phyloP scores from a whole-genome alignment of 208 protist species.

The Trypanosoma rangeli region DNA sequence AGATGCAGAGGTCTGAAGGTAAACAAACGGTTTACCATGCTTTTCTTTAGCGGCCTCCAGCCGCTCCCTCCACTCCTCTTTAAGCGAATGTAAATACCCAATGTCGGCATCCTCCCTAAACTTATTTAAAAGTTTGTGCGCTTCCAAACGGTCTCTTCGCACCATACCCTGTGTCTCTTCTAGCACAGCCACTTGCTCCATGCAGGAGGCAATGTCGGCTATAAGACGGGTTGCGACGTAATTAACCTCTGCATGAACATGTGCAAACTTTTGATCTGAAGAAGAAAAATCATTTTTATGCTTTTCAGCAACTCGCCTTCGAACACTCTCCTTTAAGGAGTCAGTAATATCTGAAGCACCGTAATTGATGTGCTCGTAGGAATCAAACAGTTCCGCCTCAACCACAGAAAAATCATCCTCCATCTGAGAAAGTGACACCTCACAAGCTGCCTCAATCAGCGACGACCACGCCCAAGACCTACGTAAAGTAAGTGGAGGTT shows the following conservation, averaged over 20 bases:
- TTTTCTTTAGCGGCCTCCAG: constrained; percentile 43
- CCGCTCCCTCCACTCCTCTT: constrained; percentile 37
- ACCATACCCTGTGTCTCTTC: constrained; percentile 40
- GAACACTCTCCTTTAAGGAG: background rate
- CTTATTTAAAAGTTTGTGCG: constrained; percentile 33
- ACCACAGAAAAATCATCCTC: constrained; percentile 26
- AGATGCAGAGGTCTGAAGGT: constrained; percentile 5
- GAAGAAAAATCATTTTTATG: constrained; percentile 14
- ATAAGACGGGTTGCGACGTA: constrained; percentile 41
- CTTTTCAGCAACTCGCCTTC: constrained; percentile 23
- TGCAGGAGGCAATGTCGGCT: constrained; percentile 46
- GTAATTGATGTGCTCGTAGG: background rate
- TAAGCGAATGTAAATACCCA: constrained; percentile 38
- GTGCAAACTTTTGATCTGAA: background rate
- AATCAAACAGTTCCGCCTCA: constrained; percentile 15
- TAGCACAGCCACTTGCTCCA: constrained; percentile 53
- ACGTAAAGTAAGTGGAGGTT: constrained; percentile 3
- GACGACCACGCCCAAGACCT: constrained; percentile 9
- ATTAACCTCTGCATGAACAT: constrained; percentile 37
- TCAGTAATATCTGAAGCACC: background rate
- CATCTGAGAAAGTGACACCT: constrained; percentile 11
- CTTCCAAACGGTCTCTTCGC: constrained; percentile 45
- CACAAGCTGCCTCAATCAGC: background rate
- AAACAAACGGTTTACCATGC: constrained; percentile 26
- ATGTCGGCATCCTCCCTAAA: constrained; percentile 61